Evolutionary conservation across 306 rosid species (phyloP), one percentile per base, ranked within the genome.

Genomic region (Casuarina glauca): DNA sequence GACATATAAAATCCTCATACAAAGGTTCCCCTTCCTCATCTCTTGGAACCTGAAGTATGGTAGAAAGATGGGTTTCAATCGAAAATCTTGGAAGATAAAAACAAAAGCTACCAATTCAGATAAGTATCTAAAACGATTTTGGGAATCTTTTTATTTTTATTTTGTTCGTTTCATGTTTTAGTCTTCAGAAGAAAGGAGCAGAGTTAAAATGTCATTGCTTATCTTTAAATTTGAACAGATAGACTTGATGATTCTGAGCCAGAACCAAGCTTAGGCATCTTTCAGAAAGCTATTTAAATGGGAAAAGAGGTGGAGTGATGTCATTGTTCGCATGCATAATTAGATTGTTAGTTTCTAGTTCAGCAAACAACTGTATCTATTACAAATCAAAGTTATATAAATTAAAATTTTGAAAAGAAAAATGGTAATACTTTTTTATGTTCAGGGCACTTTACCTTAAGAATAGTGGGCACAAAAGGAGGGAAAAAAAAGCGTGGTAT

Each of bases 21-120:
- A 86, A 76, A 53, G 96, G 99, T 84, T 91, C 99, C 8, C 94
- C 99, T 82, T 96, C 99, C 44, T 91, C 98, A 32, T 91, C 99
- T 85, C 93, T 90, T 72, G 98, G 99, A 74, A 93, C 88, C 99
- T 96, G 88, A 44, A 7, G 81, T 74, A 78, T 11, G 74, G 43
- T 55, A 32, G 74, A 60, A 72, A 44, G 68, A 78, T 78, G 1
- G 2, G 77, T 35, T 73, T 9, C 66, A 45, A 73, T 60, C 53
- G 69, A 74, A 74, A 60, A 19, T 43, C 1, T 12, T 13, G n/a
- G 17, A 38, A 6, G 6, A 44, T 0, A 3, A 6, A 19, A 68
- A 42, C 19, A 68, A 17, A 44, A 3, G 7, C 72, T 66, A 44
- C 72, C 45, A 41, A 45, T 38, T n/a, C n/a, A 45, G 51, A 44